These are phyloP conservation scores for Fistulinella cinereoalba DNA, from an alignment of 1,284 basidiomycete species.

Conservation along the genomic window DNA sequence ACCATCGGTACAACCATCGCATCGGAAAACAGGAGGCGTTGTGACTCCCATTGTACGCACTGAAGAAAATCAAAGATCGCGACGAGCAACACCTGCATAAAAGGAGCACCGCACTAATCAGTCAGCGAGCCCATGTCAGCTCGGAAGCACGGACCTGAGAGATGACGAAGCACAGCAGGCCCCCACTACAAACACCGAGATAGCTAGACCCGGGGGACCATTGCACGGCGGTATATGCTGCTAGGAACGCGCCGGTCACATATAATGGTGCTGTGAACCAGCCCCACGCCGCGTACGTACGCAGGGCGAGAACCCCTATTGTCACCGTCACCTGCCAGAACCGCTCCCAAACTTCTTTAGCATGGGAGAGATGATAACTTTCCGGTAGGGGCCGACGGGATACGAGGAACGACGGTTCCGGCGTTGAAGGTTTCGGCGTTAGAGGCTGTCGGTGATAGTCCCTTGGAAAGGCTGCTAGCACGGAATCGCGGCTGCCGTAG, in stretches of 20 bases:
- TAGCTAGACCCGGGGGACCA: too few relatives aligned
- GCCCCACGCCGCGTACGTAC: slow-evolving; percentile 4
- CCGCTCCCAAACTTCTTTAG: neutral
- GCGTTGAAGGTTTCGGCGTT: neutral
- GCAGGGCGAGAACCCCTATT: slow-evolving; percentile 1
- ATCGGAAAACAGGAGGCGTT: neutral
- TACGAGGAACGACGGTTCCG: neutral
- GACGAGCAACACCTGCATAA: slow-evolving; percentile 4
- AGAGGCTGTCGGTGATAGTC: neutral
- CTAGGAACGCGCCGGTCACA: slow-evolving; percentile 3
- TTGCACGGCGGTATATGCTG: neutral
- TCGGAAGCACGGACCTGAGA: slow-evolving; percentile 10
- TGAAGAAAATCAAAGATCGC: slow-evolving; percentile 6
- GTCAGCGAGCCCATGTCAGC: neutral
- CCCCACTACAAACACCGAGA: neutral
- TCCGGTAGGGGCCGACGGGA: too few relatives aligned
- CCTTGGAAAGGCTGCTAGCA: neutral
- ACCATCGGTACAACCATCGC: neutral
- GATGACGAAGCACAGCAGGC: neutral
- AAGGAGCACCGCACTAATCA: neutral
- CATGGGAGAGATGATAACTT: neutral
- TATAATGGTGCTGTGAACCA: slow-evolving; percentile 13
- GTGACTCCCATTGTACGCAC: slow-evolving; percentile 18
- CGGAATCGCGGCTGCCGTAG: slow-evolving; percentile 7
- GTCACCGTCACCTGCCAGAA: neutral